Evolutionary conservation across 495 filamentous ascomycete genomes (phyloP), one percentile per base, ranked within the genome.

Genomic region (Glonium stellatum): DNA sequence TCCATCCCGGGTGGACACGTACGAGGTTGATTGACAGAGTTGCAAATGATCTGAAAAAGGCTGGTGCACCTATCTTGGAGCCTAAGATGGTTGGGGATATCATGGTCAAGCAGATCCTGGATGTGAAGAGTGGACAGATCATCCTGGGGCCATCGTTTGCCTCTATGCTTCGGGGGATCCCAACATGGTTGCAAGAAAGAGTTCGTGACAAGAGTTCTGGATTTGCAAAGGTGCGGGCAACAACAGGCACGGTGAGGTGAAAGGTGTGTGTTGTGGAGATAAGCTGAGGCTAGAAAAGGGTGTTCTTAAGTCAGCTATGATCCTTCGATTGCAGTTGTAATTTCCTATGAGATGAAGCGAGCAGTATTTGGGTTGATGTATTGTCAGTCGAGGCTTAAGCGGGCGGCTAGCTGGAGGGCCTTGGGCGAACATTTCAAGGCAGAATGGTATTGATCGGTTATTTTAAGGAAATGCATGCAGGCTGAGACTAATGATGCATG

Each of bases 1-100:
- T 74, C 5, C 71, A 72, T 59, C 73, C 73, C n/a, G 70, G 55
- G 11, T 75, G 67, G 60, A 69, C 67, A 0, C 47, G 47, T 13
- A 74, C 73, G 10, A 50, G 58, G 0, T 42, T 76, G 47, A 61
- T 63, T 11, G 35, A 37, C 4, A 8, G 54, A 10, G 57, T 60
- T 18, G 54, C 65, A 42, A 57, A 65, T 34, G 59, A 47, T 1
- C 52, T 75, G 12, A 22, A 48, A 18, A 42, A 42, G 9, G 22
- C 25, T 47, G 13, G 41, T 21, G 12, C 50, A 1, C 49, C 57
- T 12, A 46, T 67, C 18, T 44, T 76, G 19, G 59, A 65, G 3
- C 58, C 72, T 4, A 25, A 66, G 35, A 52, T 58, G 11, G 65
- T 68, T 27, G 62, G 58, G 12, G 54, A 62, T 48, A 55, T 55